These are phyloP conservation scores for Wickerhamomyces subpelliculosus DNA, from an alignment of 805 yeast genomes.

Conservation along the genomic window DNA sequence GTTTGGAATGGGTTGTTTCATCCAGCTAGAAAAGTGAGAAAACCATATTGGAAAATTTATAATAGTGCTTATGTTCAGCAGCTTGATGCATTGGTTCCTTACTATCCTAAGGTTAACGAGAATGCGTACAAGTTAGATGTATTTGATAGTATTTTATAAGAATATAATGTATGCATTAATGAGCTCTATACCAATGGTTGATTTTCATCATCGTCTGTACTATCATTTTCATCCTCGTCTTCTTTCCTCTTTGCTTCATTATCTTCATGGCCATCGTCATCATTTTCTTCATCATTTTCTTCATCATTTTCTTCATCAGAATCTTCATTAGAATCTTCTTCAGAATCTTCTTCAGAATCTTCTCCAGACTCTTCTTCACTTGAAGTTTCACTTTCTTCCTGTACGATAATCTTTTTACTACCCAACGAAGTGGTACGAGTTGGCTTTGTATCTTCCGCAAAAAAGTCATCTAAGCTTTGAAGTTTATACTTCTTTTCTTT, in stretches of 20 bases:
- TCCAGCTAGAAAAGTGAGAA: slow-evolving; percentile 83
- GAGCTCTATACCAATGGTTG: too few relatives aligned
- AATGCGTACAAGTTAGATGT: slow-evolving; percentile 12
- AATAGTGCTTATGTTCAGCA: slow-evolving; percentile 70
- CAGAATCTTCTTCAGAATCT: slow-evolving; percentile 23
- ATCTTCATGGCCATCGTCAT: slow-evolving; percentile 4
- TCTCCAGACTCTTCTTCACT: slow-evolving; percentile 25
- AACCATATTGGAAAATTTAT: slow-evolving; percentile 79
- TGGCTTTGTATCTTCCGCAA: slow-evolving; percentile 37
- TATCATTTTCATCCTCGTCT: slow-evolving; percentile 15
- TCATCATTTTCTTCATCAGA: slow-evolving; percentile 24
- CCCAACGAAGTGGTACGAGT: slow-evolving; percentile 9
- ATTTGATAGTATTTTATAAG: slow-evolving; percentile 13
- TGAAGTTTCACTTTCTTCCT: slow-evolving; percentile 18
- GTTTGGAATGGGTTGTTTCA: slow-evolving; percentile 87
- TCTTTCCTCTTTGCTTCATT: slow-evolving; percentile 1
- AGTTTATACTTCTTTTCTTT: slow-evolving; percentile 41
- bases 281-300: slow-evolving; percentile 6
- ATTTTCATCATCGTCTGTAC: slow-evolving; percentile 2
- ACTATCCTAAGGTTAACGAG: slow-evolving; percentile 56
- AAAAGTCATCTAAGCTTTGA: slow-evolving; percentile 84
- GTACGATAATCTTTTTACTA: slow-evolving; percentile 11
- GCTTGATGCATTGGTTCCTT: slow-evolving; percentile 73
- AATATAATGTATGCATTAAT: too few relatives aligned
- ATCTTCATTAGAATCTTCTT: slow-evolving; percentile 15